A percentile compares a stretch with the other conserved stretches of the same genome.
These are phyloP conservation scores for Candida insectalens DNA, from an alignment of 805 yeast species.

Conservation along the genomic window DNA sequence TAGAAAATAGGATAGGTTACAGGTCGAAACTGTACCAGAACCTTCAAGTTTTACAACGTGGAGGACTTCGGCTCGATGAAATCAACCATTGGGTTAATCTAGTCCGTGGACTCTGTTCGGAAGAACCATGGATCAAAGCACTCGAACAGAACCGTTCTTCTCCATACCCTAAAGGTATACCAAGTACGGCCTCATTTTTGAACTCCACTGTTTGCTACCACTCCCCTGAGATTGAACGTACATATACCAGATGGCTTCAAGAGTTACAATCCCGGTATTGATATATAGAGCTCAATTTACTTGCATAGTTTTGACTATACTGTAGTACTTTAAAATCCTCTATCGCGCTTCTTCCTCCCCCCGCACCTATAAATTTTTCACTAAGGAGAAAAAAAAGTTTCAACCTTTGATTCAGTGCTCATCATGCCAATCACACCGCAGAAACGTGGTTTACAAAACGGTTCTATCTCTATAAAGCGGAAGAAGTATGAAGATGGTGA, in stretches of 20 bases:
- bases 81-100: conserved; percentile 43
- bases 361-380: no score
- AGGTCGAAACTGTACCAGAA: conserved; percentile 38
- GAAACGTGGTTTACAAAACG: neutral
- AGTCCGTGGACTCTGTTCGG: conserved; percentile 42
- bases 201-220: conserved; percentile 16
- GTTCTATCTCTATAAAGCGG: no score
- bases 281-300: no score
- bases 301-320: no score
- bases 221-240: conserved; percentile 22
- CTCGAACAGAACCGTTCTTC: conserved; percentile 2
- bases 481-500: no score
- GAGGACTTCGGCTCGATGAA: conserved; percentile 39
- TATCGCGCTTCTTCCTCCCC: no score
- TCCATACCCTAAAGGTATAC: conserved; percentile 8
- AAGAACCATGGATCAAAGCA: conserved; percentile 54
- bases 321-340: no score
- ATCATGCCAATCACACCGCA: conserved; percentile 1
- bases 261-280: neutral
- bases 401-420: no score
- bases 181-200: conserved; percentile 14
- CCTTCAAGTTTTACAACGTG: conserved; percentile 44
- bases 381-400: no score
- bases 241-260: conserved; percentile 23
- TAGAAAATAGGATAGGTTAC: conserved; percentile 38